These are phyloP conservation scores for Colletotrichum sp. DNA, from an alignment of 2,329 filamentous ascomycete genomes.

Conservation along the genomic window DNA sequence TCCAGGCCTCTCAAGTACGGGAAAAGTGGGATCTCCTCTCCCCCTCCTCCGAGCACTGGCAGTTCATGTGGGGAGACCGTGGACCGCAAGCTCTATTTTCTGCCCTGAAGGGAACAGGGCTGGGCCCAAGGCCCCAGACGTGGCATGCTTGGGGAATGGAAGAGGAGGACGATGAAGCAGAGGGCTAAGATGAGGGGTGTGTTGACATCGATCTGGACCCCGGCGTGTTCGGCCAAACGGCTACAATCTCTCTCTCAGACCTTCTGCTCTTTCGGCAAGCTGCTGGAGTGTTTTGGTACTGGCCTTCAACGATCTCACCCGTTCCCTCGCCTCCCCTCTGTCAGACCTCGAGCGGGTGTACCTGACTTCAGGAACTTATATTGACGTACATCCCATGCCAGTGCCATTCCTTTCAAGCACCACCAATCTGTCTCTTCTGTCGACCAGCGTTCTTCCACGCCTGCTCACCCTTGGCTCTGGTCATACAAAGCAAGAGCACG, in stretches of 20 bases:
- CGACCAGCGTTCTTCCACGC: not conserved
- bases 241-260: not conserved
- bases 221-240: not conserved
- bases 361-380: conserved; percentile 22
- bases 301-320: not conserved
- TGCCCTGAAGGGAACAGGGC: conserved; percentile 7
- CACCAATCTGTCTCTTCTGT: not conserved
- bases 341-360: conserved; percentile 12
- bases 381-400: conserved; percentile 22
- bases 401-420: not conserved
- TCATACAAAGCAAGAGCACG: not conserved
- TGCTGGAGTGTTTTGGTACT: not conserved
- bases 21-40: conserved; percentile 1
- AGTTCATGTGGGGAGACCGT: not conserved
- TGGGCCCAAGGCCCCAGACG: not conserved
- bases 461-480: not conserved
- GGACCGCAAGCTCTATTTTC: not conserved
- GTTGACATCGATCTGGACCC: conserved; percentile 13
- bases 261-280: not conserved
- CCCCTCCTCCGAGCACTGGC: not conserved
- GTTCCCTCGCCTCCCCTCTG: conserved; percentile 10
- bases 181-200: conserved; percentile 9
- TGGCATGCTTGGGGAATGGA: conserved; percentile 7
- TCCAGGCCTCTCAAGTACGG: not conserved
- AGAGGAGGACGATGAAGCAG: conserved; percentile 4